A percentile compares a stretch with the other conserved stretches of the same genome.
Evolutionary conservation across 768 basidiomycete species (phyloP).

Genomic region (Pleurotus ostreatus): DNA sequence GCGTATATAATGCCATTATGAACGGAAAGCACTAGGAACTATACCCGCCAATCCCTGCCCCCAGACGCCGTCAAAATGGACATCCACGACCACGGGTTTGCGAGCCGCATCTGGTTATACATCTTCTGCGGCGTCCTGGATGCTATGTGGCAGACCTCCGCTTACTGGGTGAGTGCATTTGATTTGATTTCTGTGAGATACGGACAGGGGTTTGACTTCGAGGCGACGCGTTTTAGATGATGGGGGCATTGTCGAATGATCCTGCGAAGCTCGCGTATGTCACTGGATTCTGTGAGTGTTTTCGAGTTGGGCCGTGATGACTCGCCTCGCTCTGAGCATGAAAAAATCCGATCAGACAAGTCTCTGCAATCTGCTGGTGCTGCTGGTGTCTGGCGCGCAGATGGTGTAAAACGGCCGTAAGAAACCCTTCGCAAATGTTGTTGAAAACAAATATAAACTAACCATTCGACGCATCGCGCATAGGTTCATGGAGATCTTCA

Average conservation of each 20-base stretch:
- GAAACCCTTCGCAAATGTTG: constrained; percentile 20
- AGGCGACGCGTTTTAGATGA: constrained; percentile 23
- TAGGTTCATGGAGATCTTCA: constrained; percentile 55
- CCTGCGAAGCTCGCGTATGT: constrained; percentile 76
- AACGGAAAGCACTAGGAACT: constrained; percentile 31
- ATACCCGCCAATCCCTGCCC: constrained; percentile 51
- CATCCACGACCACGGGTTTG: constrained; percentile 50
- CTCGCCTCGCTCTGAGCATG: neutral
- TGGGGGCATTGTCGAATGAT: constrained; percentile 84
- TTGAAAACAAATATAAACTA: neutral
- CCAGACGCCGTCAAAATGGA: constrained; percentile 46
- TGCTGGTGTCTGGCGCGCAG: constrained; percentile 67
- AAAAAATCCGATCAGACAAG: constrained; percentile 41
- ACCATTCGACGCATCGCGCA: neutral
- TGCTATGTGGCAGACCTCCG: constrained; percentile 80
- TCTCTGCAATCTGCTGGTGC: constrained; percentile 74
- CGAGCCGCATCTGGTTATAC: constrained; percentile 55
- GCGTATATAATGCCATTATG: neutral
- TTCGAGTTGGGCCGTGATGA: neutral
- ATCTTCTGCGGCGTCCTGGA: constrained; percentile 73
- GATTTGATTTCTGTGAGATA: no score
- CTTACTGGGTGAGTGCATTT: constrained; percentile 43
- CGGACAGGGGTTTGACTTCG: no score
- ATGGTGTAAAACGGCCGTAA: constrained; percentile 58
- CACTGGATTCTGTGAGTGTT: constrained; percentile 71